Evolutionary conservation across 257 asterid species (phyloP).

Genomic region (Plantago ovata): DNA sequence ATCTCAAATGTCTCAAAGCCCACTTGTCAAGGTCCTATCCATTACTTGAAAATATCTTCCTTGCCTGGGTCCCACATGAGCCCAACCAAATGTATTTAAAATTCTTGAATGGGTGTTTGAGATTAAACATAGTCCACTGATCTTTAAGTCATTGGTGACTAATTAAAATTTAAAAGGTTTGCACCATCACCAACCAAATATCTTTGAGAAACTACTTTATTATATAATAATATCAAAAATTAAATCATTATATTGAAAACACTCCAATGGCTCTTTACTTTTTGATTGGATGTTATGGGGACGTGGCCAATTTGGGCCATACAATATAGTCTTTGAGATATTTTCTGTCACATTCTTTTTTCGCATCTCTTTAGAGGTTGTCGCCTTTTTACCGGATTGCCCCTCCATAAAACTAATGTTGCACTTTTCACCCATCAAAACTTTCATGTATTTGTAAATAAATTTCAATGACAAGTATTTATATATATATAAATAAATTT

Average conservation of each 20-base stretch:
- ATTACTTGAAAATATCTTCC: slow-evolving; percentile 56
- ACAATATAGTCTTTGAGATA: slow-evolving; percentile 38
- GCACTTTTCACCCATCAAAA: slow-evolving; percentile 1
- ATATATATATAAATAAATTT: too few relatives aligned
- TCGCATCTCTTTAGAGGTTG: background rate
- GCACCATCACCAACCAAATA: slow-evolving; percentile 15
- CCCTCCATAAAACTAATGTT: background rate
- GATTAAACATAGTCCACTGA: slow-evolving; percentile 5
- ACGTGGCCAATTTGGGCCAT: slow-evolving; percentile 68
- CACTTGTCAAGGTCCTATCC: slow-evolving; percentile 59
- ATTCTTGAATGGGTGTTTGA: background rate
- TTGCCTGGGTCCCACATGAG: slow-evolving; percentile 23
- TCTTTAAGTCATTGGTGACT: background rate
- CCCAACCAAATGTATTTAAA: background rate
- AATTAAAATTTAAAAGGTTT: slow-evolving; percentile 10
- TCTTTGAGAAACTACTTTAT: slow-evolving; percentile 10
- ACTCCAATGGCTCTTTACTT: slow-evolving; percentile 28
- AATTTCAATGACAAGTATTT: too few relatives aligned
- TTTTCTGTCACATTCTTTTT: slow-evolving; percentile 33
- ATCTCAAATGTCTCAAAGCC: slow-evolving; percentile 27
- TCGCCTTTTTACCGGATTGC: background rate
- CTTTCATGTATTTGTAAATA: too few relatives aligned
- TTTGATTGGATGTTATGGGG: slow-evolving; percentile 22
- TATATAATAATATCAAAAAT: slow-evolving; percentile 13
- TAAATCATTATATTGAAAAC: background rate